Conservation (phyloP, 805 yeast genomes). For the fission yeast (Schizosaccharomyces pombe) region DNA sequence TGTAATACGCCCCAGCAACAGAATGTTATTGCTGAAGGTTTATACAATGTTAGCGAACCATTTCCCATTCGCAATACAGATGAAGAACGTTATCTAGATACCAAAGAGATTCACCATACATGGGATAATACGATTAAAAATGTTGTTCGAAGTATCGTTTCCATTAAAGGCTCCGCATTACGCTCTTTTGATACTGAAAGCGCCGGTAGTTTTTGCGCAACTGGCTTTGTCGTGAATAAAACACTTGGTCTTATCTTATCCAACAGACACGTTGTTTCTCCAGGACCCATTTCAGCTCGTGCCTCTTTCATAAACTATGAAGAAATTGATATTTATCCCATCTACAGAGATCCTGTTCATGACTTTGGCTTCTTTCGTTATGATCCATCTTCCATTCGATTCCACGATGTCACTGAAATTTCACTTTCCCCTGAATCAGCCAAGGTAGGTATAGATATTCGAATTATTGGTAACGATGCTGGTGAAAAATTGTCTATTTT, state of each 20-base stretch:
- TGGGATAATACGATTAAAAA: slow-evolving; percentile 68
- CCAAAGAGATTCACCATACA: slow-evolving; percentile 9
- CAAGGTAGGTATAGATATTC: slow-evolving; percentile 69
- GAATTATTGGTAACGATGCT: slow-evolving; percentile 91
- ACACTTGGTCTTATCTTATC: slow-evolving; percentile 63
- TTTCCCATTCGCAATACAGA: not conserved
- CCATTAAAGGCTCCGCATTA: slow-evolving; percentile 69
- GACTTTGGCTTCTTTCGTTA: slow-evolving; percentile 78
- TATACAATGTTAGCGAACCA: not conserved
- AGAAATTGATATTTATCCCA: slow-evolving; percentile 64
- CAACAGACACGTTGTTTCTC: slow-evolving; percentile 82
- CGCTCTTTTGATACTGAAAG: slow-evolving; percentile 67
- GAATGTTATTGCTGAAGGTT: not conserved
- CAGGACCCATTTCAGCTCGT: slow-evolving; percentile 36
- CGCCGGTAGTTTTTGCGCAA: slow-evolving; percentile 68
- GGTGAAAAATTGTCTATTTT: slow-evolving; percentile 80
- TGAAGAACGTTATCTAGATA: not conserved
- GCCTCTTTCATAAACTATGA: slow-evolving; percentile 34
- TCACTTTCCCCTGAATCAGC: slow-evolving; percentile 49
- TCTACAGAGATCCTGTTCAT: slow-evolving; percentile 78
- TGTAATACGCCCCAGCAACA: not conserved
- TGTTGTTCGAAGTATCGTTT: slow-evolving; percentile 69
- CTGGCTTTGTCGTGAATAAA: slow-evolving; percentile 82
- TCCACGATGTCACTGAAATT: slow-evolving; percentile 46
- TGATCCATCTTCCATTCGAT: slow-evolving; percentile 45